Conservation (phyloP, 805 yeast genomes). For the Hemisphaericaspora nanyangensis region DNA sequence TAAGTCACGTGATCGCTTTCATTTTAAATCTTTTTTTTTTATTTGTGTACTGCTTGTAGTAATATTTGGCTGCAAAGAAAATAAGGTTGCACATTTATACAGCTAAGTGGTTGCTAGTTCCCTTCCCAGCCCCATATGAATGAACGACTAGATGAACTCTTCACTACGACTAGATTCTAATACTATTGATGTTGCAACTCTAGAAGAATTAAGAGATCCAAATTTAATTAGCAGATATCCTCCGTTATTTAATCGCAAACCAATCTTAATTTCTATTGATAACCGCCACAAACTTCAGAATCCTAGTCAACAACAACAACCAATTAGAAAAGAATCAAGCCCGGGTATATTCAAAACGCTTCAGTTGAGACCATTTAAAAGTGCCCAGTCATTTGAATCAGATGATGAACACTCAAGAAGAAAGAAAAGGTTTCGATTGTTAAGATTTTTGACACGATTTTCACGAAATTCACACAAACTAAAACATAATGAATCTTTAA, state of each 20-base stretch:
- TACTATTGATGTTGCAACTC: conserved; percentile 8
- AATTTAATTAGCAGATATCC: conserved; percentile 10
- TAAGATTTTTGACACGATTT: neutral
- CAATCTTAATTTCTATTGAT: conserved; percentile 6
- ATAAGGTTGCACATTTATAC: too few species aligned
- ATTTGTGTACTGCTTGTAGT: too few species aligned
- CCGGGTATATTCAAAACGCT: neutral
- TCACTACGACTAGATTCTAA: conserved; percentile 2
- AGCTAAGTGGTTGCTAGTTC: too few species aligned
- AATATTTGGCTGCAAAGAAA: neutral
- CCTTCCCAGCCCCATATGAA: too few species aligned
- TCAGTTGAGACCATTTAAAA: neutral
- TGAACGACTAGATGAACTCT: neutral
- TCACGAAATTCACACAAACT: neutral
- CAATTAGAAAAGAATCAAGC: neutral
- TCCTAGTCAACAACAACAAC: neutral
- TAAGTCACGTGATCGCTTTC: conserved; percentile 3
- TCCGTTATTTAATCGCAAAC: conserved; percentile 7
- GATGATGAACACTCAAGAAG: neutral
- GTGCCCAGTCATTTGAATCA: neutral
- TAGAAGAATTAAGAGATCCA: conserved; percentile 12
- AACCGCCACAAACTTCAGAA: neutral
- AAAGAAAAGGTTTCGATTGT: conserved; percentile 2
- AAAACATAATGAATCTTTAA: neutral
- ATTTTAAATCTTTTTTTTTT: too few species aligned